Evolutionary conservation across 106 monocot species (phyloP), one percentile per base, ranked within the genome.

Genomic region (Dioscorea alata): DNA sequence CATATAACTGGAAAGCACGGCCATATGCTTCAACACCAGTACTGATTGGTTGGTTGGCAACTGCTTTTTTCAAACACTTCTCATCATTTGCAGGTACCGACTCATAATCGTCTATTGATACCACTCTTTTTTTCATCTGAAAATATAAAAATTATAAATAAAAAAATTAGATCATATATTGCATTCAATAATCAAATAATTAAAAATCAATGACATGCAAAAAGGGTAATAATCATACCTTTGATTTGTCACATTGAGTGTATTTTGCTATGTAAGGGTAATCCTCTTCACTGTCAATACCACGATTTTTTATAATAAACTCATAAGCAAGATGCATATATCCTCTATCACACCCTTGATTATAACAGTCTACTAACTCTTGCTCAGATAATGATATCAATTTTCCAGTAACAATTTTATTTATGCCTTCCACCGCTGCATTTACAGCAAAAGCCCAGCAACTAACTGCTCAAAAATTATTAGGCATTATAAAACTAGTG

Each of bases 391-490:
- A 61, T 0, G 81, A 69, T 20, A 86, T 69, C 61, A 93, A 66
- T 23, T 88, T 73, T 9, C 81, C 81, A 0, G 92, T 86, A 8
- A 81, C 78, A 42, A 42, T 42, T 42, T 42, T 42, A 10, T 42
- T 6, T 42, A 42, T 6, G 42, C 42, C 42, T 42, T 93, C 92
- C 0, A 93, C 81, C 0, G 88, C 88, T 0, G 79, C 85, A 50
- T 84, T 72, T 9, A 88, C 57, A 3, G 92, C 86, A 72, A 93
- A 93, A 2, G 92, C 92, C 92, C 92, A 93, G 65, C 92, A 85
- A 58, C 92, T 88, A 34, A 88, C 92, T 92, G 9, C 32, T 54
- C 28, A 28, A 42, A 8, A 10, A 6, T 42, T 5, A 42, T 42
- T 8, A 34, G 34, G 7, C 34, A 34, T 34, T 34, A 34, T 34